Evolutionary conservation across 257 asterid genomes (phyloP).

Genomic region (Ilex asprella): DNA sequence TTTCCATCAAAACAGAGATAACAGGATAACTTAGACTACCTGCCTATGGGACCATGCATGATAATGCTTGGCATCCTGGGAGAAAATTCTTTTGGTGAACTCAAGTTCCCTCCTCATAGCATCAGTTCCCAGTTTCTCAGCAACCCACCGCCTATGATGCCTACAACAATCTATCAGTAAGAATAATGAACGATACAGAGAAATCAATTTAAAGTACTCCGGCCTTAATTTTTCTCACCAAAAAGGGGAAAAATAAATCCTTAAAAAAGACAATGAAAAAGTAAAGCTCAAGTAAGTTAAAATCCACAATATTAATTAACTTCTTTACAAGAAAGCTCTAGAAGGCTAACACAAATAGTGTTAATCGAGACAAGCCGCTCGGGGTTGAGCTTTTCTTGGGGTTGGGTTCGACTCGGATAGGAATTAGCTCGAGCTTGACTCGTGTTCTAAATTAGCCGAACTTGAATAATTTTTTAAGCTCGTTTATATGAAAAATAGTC

Average conservation of each 20-base stretch:
- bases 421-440: no score
- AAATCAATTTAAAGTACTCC: background rate
- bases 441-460: no score
- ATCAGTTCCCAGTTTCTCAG: slow-evolving; percentile 66
- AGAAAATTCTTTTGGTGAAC: slow-evolving; percentile 57
- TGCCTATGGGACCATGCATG: slow-evolving; percentile 99
- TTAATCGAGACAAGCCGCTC: no score
- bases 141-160: slow-evolving; percentile 99
- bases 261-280: background rate
- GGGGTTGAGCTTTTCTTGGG: no score
- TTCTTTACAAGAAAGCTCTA: no score
- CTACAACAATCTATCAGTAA: slow-evolving; percentile 27
- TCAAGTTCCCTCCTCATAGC: slow-evolving; percentile 58
- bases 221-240: background rate
- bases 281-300: background rate
- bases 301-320: no score
- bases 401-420: no score
- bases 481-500: no score
- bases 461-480: no score
- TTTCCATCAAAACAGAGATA: background rate
- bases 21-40: slow-evolving; percentile 30
- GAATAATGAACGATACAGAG: background rate
- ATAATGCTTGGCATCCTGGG: slow-evolving; percentile 81
- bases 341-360: no score
- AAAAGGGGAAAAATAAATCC: background rate